These are phyloP conservation scores for Fomitopsis serialis DNA, from an alignment of 768 basidiomycete genomes.

Conservation along the genomic window DNA sequence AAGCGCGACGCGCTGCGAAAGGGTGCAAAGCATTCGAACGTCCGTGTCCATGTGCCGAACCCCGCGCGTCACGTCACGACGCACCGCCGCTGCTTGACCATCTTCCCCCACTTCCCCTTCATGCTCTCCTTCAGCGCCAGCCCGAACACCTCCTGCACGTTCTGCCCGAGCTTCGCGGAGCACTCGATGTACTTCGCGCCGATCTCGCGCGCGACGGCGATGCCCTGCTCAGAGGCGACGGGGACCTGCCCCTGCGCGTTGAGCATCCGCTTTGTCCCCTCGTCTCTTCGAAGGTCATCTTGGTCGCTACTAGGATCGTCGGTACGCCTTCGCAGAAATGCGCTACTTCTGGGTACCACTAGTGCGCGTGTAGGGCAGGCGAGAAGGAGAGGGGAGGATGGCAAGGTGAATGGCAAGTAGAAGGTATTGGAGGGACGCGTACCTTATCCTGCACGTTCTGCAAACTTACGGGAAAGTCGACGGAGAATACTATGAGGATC, in stretches of 20 bases:
- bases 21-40: too few species aligned
- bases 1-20: too few species aligned
- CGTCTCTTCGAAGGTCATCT: constrained; percentile 89
- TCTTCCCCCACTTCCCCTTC: constrained; percentile 73
- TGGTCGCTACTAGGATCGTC: constrained; percentile 88
- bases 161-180: constrained; percentile 85
- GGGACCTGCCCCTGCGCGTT: constrained; percentile 84
- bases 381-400: background rate
- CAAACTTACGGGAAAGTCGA: constrained; percentile 89
- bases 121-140: constrained; percentile 87
- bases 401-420: background rate
- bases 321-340: constrained; percentile 91
- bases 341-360: constrained; percentile 93
- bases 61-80: constrained; percentile 50
- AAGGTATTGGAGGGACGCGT: constrained; percentile 14
- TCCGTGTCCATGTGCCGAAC: too few species aligned
- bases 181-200: constrained; percentile 94
- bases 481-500: constrained; percentile 90
- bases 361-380: background rate
- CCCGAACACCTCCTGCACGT: constrained; percentile 89
- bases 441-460: constrained; percentile 91
- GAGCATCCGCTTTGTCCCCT: constrained; percentile 82
- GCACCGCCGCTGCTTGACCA: constrained; percentile 65
- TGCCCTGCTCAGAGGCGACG: constrained; percentile 78
- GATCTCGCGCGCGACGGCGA: constrained; percentile 84